Percentiles rank a stretch among this genome's conserved stretches.
Evolutionary conservation across 164 flowering plant genomes (phyloP).

Genomic region (Magnolia changhungtana): DNA sequence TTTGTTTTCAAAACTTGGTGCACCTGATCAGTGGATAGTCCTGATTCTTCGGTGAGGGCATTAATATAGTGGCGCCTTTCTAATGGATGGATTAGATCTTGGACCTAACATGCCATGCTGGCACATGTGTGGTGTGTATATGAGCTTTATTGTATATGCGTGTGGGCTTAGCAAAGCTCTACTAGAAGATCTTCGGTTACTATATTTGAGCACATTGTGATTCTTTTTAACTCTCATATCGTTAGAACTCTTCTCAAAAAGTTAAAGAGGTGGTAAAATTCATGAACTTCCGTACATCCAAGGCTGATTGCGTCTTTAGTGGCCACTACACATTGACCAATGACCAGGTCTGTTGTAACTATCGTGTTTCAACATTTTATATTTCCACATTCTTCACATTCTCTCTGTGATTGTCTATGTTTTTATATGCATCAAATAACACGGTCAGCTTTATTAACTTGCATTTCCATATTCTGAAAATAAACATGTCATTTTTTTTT

Average conservation of each 20-base stretch:
- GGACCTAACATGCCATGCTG: no score
- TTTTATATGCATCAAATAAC: not conserved
- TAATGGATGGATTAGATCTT: no score
- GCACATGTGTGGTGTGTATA: no score
- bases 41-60: no score
- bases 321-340: constrained; percentile 77
- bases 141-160: no score
- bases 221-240: constrained; percentile 1
- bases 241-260: constrained; percentile 82
- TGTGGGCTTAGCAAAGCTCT: no score
- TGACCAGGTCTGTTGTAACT: constrained; percentile 60
- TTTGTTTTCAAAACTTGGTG: no score
- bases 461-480: not conserved
- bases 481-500: not conserved
- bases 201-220: not conserved
- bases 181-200: no score
- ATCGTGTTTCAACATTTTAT: not conserved
- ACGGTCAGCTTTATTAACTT: not conserved
- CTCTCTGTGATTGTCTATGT: not conserved
- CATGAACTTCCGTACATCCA: constrained; percentile 79
- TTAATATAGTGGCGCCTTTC: no score
- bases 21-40: no score
- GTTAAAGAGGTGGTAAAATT: constrained; percentile 76
- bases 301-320: constrained; percentile 55
- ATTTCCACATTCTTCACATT: not conserved